These are phyloP conservation scores for Coemansia brasiliensis DNA, from an alignment of 192 early-diverging fungal species.

Conservation along the genomic window DNA sequence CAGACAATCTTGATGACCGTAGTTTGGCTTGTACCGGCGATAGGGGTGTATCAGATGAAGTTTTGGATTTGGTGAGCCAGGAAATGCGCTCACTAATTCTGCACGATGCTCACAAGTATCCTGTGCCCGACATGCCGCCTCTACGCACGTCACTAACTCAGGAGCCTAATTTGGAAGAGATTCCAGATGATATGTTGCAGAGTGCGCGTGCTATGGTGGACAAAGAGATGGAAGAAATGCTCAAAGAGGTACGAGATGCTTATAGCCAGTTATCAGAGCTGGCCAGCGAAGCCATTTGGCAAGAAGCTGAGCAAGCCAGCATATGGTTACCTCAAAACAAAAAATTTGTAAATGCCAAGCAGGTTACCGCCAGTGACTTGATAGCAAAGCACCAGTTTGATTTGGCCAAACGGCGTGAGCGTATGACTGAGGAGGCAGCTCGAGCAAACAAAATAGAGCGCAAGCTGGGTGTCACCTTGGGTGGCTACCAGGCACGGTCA, in stretches of 20 bases:
- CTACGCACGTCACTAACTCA: constrained; percentile 30
- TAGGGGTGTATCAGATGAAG: constrained; percentile 28
- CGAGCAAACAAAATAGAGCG: constrained; percentile 86
- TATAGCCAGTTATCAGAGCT: constrained; percentile 15
- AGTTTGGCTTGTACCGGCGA: constrained; percentile 17
- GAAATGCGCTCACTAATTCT: constrained; percentile 73
- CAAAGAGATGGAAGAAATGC: constrained; percentile 43
- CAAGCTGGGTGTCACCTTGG: constrained; percentile 72
- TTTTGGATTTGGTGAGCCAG: constrained; percentile 62
- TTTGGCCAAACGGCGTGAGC: constrained; percentile 52
- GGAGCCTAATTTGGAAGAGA: constrained; percentile 35
- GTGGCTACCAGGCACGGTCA: constrained; percentile 80
- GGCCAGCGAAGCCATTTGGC: constrained; percentile 35
- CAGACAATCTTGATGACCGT: constrained; percentile 32
- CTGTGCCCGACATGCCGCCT: constrained; percentile 62
- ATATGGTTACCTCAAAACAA: constrained; percentile 30
- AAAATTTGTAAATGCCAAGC: not conserved
- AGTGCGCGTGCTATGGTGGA: constrained; percentile 60
- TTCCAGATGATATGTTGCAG: constrained; percentile 62
- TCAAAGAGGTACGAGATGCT: constrained; percentile 4
- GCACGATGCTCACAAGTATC: constrained; percentile 72
- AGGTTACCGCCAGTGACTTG: constrained; percentile 12
- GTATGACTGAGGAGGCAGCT: constrained; percentile 73
- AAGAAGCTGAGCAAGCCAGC: constrained; percentile 12
- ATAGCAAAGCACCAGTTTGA: constrained; percentile 36